Conservation (phyloP, 1,284 basidiomycete species). For the Apiotrichum akiyoshidainum region DNA sequence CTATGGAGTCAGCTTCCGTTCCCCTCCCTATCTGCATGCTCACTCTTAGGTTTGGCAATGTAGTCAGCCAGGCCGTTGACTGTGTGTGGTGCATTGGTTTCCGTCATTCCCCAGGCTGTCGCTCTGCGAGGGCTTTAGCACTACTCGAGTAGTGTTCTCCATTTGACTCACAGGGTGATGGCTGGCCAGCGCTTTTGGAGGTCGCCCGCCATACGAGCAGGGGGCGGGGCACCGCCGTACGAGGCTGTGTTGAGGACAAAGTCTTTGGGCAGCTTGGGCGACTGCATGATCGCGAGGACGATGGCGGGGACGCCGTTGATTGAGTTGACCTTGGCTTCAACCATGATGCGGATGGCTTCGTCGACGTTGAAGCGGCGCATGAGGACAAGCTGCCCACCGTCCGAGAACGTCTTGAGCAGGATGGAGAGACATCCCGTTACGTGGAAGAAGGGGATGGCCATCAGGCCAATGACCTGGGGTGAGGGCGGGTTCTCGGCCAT, state of each 20-base stretch:
- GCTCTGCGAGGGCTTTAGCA: neutral
- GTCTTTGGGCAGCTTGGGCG: conserved; percentile 26
- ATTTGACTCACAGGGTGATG: neutral
- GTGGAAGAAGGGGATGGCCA: conserved; percentile 45
- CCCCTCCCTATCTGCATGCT: too few species aligned
- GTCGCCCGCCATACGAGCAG: conserved; percentile 35
- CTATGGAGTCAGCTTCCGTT: conserved; percentile 1
- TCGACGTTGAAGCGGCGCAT: conserved; percentile 38
- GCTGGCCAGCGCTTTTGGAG: conserved; percentile 34
- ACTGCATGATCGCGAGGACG: conserved; percentile 36
- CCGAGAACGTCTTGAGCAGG: conserved; percentile 38
- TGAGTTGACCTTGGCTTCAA: conserved; percentile 31
- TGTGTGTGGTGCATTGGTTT: conserved; percentile 45
- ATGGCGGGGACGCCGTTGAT: conserved; percentile 46
- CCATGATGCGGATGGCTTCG: conserved; percentile 34
- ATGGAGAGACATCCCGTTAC: conserved; percentile 42
- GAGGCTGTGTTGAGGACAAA: conserved; percentile 32
- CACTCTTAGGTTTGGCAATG: conserved; percentile 6
- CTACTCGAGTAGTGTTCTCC: too few species aligned
- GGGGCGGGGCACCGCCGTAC: conserved; percentile 44
- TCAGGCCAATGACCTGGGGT: conserved; percentile 14
- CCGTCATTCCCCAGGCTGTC: conserved; percentile 43
- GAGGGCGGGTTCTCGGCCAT: conserved; percentile 7
- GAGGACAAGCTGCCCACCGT: conserved; percentile 39
- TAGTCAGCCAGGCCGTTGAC: conserved; percentile 38